phyloP scores from a whole-genome alignment of 1,284 basidiomycete species.

The Melampsora occidentalis region DNA sequence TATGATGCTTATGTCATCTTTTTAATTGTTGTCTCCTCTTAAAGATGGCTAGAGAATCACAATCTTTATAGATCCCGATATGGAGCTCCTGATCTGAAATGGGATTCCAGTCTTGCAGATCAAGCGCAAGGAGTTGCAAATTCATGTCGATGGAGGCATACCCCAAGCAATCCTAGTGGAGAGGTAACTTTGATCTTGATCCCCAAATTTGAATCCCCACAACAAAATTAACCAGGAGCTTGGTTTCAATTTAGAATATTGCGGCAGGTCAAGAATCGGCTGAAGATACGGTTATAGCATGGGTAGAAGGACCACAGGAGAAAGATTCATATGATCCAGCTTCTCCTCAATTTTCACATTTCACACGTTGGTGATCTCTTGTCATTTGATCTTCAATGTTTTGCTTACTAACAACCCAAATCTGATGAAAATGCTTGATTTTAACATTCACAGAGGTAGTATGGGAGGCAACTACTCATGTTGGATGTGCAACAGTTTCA shows the following conservation, averaged over 20 bases:
- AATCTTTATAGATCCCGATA: constrained; percentile 34
- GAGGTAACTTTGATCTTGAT: constrained; percentile 17
- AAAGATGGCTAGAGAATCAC: constrained; percentile 35
- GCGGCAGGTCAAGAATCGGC: constrained; percentile 37
- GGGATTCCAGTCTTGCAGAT: constrained; percentile 32
- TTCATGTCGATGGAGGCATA: constrained; percentile 35
- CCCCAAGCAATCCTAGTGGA: constrained; percentile 24
- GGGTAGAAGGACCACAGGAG: constrained; percentile 36
- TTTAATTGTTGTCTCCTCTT: neutral
- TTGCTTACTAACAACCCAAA: neutral
- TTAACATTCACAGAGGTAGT: constrained; percentile 39
- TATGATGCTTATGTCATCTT: too few species aligned
- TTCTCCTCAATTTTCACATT: constrained; percentile 24
- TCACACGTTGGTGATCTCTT: constrained; percentile 32
- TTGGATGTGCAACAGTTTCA: constrained; percentile 34
- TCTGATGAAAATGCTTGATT: neutral
- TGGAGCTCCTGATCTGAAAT: constrained; percentile 15
- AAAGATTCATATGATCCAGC: constrained; percentile 26
- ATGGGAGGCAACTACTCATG: constrained; percentile 15
- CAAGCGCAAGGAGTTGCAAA: constrained; percentile 13
- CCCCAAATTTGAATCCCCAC: neutral
- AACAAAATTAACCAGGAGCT: neutral
- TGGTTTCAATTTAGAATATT: constrained; percentile 24
- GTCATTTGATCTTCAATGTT: too few species aligned
- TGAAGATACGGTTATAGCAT: constrained; percentile 14